A percentile compares a stretch with the other conserved stretches of the same genome.
These are phyloP conservation scores for Agaricus sinodeliciosus DNA, from an alignment of 768 basidiomycete species.

Conservation along the genomic window DNA sequence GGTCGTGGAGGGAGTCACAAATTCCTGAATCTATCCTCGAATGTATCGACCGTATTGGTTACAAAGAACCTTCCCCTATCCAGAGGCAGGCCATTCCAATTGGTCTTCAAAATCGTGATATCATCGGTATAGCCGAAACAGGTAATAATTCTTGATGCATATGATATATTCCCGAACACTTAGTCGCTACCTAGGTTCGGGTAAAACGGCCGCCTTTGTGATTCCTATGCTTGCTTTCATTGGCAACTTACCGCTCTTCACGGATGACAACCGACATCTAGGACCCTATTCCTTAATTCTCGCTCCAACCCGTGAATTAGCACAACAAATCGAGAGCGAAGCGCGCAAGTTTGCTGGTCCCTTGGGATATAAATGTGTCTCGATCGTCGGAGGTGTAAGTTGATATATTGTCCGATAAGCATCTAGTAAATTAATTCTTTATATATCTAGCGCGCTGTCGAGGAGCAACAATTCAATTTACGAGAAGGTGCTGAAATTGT, in stretches of 20 bases:
- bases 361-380: conserved; percentile 89
- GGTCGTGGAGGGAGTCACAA: conserved; percentile 84
- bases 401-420: not conserved
- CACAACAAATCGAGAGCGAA: conserved; percentile 94
- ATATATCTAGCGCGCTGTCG: conserved; percentile 65
- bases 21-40: conserved; percentile 78
- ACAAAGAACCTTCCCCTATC: conserved; percentile 95
- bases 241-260: conserved; percentile 73
- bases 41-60: conserved; percentile 87
- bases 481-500: conserved; percentile 99
- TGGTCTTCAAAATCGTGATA: conserved; percentile 90
- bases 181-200: conserved; percentile 61
- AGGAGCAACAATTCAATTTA: conserved; percentile 96
- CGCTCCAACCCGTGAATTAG: conserved; percentile 96
- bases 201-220: conserved; percentile 97
- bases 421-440: conserved; percentile 3
- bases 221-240: conserved; percentile 98
- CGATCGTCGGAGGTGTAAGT: conserved; percentile 93
- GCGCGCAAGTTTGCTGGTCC: conserved; percentile 87
- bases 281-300: conserved; percentile 92
- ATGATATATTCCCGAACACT: not conserved
- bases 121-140: conserved; percentile 98
- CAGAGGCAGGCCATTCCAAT: conserved; percentile 99
- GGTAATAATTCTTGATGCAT: conserved; percentile 41
- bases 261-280: conserved; percentile 88